Conservation (phyloP, 2,329 filamentous ascomycete species). For the Colletotrichum nymphaeae region DNA sequence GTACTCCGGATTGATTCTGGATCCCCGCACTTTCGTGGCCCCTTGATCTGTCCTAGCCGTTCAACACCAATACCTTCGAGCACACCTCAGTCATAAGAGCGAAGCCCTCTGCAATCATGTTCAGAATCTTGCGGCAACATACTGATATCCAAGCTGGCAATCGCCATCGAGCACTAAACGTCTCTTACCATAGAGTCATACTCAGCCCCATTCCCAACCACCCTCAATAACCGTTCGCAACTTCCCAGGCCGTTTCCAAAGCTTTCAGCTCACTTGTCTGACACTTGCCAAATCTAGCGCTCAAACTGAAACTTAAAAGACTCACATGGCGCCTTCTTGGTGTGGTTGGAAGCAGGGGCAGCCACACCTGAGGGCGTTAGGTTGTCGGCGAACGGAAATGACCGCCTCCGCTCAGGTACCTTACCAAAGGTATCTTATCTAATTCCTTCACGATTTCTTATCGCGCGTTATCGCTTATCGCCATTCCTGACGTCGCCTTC, state of each 20-base stretch:
- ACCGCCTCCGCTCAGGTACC: too few species aligned
- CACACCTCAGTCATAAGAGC: background rate
- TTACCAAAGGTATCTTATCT: background rate
- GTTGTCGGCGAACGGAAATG: background rate
- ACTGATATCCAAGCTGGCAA: background rate
- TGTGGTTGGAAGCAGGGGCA: slow-evolving; percentile 3
- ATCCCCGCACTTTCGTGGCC: background rate
- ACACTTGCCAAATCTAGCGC: background rate
- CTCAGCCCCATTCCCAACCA: background rate
- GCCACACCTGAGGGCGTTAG: slow-evolving; percentile 3
- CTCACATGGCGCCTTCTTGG: slow-evolving; percentile 5
- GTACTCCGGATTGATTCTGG: too few species aligned
- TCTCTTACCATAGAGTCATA: background rate
- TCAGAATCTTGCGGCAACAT: too few species aligned
- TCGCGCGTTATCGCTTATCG: background rate
- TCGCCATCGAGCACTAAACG: background rate
- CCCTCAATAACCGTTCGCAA: background rate
- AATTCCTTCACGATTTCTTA: background rate
- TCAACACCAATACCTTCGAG: background rate
- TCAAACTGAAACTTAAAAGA: slow-evolving; percentile 5
- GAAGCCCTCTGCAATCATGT: background rate
- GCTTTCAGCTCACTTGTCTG: slow-evolving; percentile 20
- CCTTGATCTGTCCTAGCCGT: background rate
- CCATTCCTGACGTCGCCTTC: background rate
- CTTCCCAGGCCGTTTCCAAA: slow-evolving; percentile 14